Percentiles rank a stretch among this genome's conserved stretches.
These are phyloP conservation scores for Cordia subcordata DNA, from an alignment of 257 asterid species.

Conservation along the genomic window DNA sequence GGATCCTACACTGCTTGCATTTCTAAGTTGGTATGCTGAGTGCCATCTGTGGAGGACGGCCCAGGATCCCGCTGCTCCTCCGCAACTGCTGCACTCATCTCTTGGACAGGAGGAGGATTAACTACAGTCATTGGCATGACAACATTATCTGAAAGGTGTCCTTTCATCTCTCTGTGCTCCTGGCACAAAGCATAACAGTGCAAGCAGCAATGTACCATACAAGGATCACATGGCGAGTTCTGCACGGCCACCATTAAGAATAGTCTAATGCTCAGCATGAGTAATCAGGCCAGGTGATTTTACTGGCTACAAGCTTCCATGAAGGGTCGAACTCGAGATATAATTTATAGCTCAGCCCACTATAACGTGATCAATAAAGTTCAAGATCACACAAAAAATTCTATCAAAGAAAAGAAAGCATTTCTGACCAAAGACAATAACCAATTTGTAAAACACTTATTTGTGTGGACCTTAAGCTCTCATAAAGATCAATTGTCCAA, in stretches of 20 bases:
- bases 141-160: conserved; percentile 60
- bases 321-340: too few relatives aligned
- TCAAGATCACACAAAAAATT: too few relatives aligned
- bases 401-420: too few relatives aligned
- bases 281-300: too few relatives aligned
- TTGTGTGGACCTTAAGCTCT: too few relatives aligned
- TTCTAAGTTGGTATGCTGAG: conserved; percentile 52
- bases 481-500: too few relatives aligned
- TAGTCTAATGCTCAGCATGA: too few relatives aligned
- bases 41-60: conserved; percentile 43
- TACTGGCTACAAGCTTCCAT: too few relatives aligned
- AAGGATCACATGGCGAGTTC: conserved; percentile 97
- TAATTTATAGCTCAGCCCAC: too few relatives aligned
- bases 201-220: conserved; percentile 92
- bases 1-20: conserved; percentile 57
- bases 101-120: conserved; percentile 84
- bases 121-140: conserved; percentile 76
- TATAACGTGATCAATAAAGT: too few relatives aligned
- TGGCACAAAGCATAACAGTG: conserved; percentile 98
- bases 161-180: conserved; percentile 96
- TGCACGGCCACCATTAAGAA: conserved; percentile 20
- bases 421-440: too few relatives aligned
- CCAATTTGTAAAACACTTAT: too few relatives aligned
- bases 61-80: conserved; percentile 3
- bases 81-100: conserved; percentile 17